phyloP scores from a whole-genome alignment of 345 rosid genomes.

The Salix purpurea region DNA sequence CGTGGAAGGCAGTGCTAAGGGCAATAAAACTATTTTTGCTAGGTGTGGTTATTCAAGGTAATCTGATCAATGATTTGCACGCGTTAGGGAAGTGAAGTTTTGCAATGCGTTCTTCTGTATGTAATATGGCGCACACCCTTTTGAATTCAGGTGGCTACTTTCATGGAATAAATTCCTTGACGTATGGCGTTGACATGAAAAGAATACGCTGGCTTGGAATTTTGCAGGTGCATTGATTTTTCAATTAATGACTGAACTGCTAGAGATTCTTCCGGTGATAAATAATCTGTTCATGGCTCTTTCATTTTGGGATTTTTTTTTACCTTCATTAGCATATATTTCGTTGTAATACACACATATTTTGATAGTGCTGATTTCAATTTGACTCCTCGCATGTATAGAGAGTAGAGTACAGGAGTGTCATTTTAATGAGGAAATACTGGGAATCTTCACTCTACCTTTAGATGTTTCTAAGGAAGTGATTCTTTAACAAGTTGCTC shows the following conservation, averaged over 20 bases:
- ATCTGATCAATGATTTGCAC: neutral
- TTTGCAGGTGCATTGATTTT: slow-evolving; percentile 33
- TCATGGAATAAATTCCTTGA: slow-evolving; percentile 38
- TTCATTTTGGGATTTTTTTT: neutral
- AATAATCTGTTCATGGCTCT: neutral
- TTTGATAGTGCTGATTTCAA: neutral
- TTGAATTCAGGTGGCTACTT: slow-evolving; percentile 41
- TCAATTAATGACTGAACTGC: neutral
- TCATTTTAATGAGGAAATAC: neutral
- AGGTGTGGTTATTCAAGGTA: slow-evolving; percentile 49
- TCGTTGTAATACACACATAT: neutral
- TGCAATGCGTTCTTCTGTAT: neutral
- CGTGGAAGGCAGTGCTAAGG: slow-evolving; percentile 33
- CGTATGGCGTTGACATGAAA: slow-evolving; percentile 45
- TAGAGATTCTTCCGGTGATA: neutral
- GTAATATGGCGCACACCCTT: neutral
- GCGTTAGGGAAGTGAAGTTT: neutral
- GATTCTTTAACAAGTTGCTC: neutral
- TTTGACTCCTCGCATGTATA: neutral
- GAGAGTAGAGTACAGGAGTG: neutral
- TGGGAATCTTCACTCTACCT: neutral
- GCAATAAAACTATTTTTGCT: slow-evolving; percentile 38
- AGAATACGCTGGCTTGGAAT: slow-evolving; percentile 47
- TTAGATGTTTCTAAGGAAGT: neutral
- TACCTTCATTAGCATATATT: neutral